A percentile compares a stretch with the other conserved stretches of the same genome.
Conservation (phyloP, 106 monocot genomes). For the Dendrobium officinale region DNA sequence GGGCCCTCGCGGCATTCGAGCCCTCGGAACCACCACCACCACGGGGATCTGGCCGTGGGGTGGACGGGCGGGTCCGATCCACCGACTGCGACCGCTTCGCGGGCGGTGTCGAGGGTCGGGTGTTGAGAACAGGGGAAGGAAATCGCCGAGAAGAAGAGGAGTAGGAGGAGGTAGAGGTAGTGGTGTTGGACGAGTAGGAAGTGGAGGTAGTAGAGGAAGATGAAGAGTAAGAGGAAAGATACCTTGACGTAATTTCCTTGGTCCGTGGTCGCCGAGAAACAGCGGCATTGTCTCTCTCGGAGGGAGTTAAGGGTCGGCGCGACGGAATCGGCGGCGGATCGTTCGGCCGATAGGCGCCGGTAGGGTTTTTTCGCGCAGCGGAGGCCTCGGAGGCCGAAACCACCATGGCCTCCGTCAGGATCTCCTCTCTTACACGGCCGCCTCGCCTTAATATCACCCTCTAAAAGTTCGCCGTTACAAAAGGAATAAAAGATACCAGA, state of each 20-base stretch:
- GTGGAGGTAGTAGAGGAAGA: constrained; percentile 13
- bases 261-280: constrained; percentile 17
- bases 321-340: constrained; percentile 12
- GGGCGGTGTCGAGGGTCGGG: constrained; percentile 24
- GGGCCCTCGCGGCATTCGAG: constrained; percentile 11
- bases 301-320: constrained; percentile 40
- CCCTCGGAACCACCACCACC: constrained; percentile 3
- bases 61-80: constrained; percentile 53
- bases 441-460: not conserved
- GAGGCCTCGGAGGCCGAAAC: constrained; percentile 14
- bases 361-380: constrained; percentile 2
- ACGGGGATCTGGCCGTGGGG: constrained; percentile 9
- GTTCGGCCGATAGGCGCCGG: not conserved
- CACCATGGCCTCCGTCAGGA: constrained; percentile 18
- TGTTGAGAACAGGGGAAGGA: constrained; percentile 39
- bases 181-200: constrained; percentile 29
- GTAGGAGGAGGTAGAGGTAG: constrained; percentile 23
- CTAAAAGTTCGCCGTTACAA: not conserved
- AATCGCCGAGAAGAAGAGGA: constrained; percentile 34
- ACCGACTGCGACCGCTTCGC: constrained; percentile 76
- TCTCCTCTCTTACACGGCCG: not conserved
- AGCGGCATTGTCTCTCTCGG: constrained; percentile 65
- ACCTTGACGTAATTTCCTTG: constrained; percentile 54
- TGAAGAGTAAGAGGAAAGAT: constrained; percentile 36
- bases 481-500: not conserved